Evolutionary conservation across 768 basidiomycete species (phyloP), one percentile per base, ranked within the genome.

Genomic region (Mycena pura): DNA sequence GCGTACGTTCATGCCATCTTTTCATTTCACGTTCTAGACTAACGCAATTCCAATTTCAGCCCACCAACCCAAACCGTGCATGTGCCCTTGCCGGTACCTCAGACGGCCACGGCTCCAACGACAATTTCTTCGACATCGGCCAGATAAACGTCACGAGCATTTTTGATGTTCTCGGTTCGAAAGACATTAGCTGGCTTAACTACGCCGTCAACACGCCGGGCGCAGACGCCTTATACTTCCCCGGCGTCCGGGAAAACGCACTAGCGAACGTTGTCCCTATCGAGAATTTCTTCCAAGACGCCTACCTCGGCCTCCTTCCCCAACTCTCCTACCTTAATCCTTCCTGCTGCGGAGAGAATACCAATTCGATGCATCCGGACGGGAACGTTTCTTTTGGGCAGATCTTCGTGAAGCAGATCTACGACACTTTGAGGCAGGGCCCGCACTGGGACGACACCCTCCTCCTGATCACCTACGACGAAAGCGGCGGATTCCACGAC

Each of bases 381-480:
- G 66, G 69, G 13, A 64, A 64, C 28, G 71, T 74, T 40, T 67
- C 65, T 3, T 57, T 44, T 29, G 74, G 74, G 14, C 68, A 75
- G 55, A 61, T 65, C 45, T 72, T 73, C 63, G 59, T 73, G 38
- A 74, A 73, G 62, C 63, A 70, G 52, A 58, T 76, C 36, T 72
- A 72, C 64, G 72, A 76, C 21, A 72, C 74, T n/a, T 41, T 76
- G 31, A 61, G 74, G 21, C 58, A 66, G 32, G 61, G 66, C 11
- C 70, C 72, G 5, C 69, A 72, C 38, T 76, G 74, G 74, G 36
- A 62, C 9, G 62, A 73, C 46, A 75, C 70, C 2, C 62, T 76
- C 38, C 64, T 74, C 53, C 25, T 76, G 54, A n/a, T 76, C 63
- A 73, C 72, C 43, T 74, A 69, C 62, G 74, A 75, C 47, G 74